These are phyloP conservation scores for Gypsophila paniculata DNA, from an alignment of 179 eudicot genomes.

Conservation along the genomic window DNA sequence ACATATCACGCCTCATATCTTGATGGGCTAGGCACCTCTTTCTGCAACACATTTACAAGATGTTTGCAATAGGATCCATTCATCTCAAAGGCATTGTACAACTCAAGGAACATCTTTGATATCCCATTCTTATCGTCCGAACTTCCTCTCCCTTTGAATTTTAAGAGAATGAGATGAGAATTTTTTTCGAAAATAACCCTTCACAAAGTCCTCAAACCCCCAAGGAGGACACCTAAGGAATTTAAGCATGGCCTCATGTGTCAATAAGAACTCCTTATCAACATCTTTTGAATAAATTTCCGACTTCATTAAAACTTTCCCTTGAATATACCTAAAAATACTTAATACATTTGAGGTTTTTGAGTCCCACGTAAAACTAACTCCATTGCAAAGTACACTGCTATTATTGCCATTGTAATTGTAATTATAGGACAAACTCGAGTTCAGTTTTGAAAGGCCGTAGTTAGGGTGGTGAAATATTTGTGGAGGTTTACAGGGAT, in stretches of 20 bases:
- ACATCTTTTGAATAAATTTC: slow-evolving; percentile 8
- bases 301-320: neutral
- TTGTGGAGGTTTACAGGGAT: slow-evolving; percentile 32
- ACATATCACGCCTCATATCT: too few species aligned
- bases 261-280: slow-evolving; percentile 20
- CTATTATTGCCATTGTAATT: neutral
- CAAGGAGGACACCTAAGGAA: slow-evolving; percentile 24
- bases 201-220: slow-evolving; percentile 38
- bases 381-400: neutral
- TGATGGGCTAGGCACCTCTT: neutral
- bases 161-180: slow-evolving; percentile 32
- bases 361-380: slow-evolving; percentile 24
- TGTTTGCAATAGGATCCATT: slow-evolving; percentile 47
- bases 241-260: slow-evolving; percentile 26
- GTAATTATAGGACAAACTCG: neutral
- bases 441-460: neutral
- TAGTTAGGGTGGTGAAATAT: slow-evolving; percentile 18
- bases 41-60: slow-evolving; percentile 14
- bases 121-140: neutral
- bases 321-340: slow-evolving; percentile 19
- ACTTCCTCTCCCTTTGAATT: slow-evolving; percentile 10
- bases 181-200: slow-evolving; percentile 37
- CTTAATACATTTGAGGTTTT: slow-evolving; percentile 13
- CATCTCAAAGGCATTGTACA: slow-evolving; percentile 27
- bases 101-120: slow-evolving; percentile 13